Evolutionary conservation across 106 monocot genomes (phyloP).

Genomic region (Platanthera guangdongensis): DNA sequence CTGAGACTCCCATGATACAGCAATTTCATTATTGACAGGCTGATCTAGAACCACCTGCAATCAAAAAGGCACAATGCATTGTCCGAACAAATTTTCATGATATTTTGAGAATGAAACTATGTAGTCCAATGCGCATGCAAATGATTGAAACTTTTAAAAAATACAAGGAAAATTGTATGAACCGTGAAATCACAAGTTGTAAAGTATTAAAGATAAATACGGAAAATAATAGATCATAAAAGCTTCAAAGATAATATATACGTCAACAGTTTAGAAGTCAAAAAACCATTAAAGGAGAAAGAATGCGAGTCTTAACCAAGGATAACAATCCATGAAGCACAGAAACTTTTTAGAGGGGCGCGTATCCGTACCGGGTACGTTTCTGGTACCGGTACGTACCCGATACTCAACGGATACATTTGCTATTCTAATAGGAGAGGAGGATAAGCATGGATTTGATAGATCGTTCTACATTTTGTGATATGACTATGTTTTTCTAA

Average conservation of each 20-base stretch:
- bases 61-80: neutral
- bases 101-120: neutral
- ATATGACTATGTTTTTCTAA: too few species aligned
- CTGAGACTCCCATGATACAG: constrained; percentile 78
- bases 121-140: neutral
- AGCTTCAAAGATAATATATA: neutral
- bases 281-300: neutral
- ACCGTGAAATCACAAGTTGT: neutral
- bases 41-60: constrained; percentile 88
- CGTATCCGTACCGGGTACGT: too few species aligned
- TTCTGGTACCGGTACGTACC: too few species aligned
- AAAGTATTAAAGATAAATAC: neutral
- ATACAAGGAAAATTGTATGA: neutral
- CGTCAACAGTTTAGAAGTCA: neutral
- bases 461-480: too few species aligned
- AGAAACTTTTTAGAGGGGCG: too few species aligned
- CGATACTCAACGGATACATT: too few species aligned
- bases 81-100: neutral
- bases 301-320: neutral
- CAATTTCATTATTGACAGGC: constrained; percentile 28
- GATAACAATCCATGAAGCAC: neutral
- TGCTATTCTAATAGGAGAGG: too few species aligned
- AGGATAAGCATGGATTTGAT: too few species aligned
- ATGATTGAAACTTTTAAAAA: neutral
- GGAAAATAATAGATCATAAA: neutral